These are phyloP conservation scores for Aureobasidium sp. DNA, from an alignment of 2,329 filamentous ascomycete genomes.

Conservation along the genomic window DNA sequence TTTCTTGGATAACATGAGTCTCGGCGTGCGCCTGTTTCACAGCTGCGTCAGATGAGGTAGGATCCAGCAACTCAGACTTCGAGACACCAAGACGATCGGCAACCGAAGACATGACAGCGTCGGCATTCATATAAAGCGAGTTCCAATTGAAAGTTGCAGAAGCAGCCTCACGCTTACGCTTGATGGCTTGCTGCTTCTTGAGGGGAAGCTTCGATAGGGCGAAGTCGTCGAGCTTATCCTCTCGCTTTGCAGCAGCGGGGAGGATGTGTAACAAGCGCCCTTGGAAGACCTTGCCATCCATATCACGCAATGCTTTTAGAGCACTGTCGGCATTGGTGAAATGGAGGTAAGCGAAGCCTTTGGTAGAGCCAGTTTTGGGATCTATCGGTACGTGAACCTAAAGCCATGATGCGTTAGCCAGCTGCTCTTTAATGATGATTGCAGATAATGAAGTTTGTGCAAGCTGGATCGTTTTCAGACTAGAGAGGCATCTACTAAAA, in stretches of 20 bases:
- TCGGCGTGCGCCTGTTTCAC: slow-evolving; percentile 96
- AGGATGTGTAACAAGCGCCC: slow-evolving; percentile 86
- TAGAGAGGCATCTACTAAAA: slow-evolving; percentile 99
- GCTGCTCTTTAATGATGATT: neutral
- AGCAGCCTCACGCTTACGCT: slow-evolving; percentile 70
- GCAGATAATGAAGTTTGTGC: neutral
- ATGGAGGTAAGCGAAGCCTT: slow-evolving; percentile 84
- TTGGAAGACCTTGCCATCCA: slow-evolving; percentile 83
- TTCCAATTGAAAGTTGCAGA: slow-evolving; percentile 91
- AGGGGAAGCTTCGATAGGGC: slow-evolving; percentile 82
- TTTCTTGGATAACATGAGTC: slow-evolving; percentile 92
- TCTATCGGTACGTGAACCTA: slow-evolving; percentile 83
- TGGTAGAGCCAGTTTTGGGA: slow-evolving; percentile 59
- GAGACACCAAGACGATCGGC: slow-evolving; percentile 78
- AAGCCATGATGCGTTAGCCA: slow-evolving; percentile 14
- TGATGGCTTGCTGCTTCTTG: slow-evolving; percentile 89
- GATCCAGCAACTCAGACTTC: slow-evolving; percentile 87
- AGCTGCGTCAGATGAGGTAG: slow-evolving; percentile 87
- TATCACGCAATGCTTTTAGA: slow-evolving; percentile 64
- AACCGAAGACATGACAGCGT: slow-evolving; percentile 86
- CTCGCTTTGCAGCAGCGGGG: slow-evolving; percentile 72
- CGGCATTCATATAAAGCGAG: slow-evolving; percentile 94
- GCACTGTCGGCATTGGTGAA: slow-evolving; percentile 66
- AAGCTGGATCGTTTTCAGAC: slow-evolving; percentile 49
- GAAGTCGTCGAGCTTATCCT: slow-evolving; percentile 76